phyloP scores from a whole-genome alignment of 108 stramenopile genomes.

The Conticribra guillardii region DNA sequence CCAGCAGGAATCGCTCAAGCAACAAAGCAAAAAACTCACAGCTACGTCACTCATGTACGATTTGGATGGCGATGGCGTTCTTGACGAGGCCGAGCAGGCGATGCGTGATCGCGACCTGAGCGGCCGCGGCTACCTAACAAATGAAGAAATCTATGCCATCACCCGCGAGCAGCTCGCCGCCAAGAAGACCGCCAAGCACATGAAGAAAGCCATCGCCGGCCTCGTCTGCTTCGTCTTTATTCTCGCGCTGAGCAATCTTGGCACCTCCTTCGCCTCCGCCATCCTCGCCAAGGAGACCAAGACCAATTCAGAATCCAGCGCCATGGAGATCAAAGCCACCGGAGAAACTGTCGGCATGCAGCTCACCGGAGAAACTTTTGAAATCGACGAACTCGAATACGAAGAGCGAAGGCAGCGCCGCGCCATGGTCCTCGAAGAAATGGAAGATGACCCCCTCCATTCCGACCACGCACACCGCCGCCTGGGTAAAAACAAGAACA shows the following conservation, averaged over 20 bases:
- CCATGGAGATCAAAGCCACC: neutral
- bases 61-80: constrained; percentile 14
- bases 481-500: neutral
- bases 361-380: constrained; percentile 5
- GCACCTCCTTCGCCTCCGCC: constrained; percentile 16
- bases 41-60: neutral
- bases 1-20: neutral
- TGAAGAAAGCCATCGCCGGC: constrained; percentile 4
- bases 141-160: constrained; percentile 13
- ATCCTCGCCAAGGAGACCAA: constrained; percentile 9
- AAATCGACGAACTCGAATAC: constrained; percentile 7
- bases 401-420: constrained; percentile 6
- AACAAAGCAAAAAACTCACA: neutral
- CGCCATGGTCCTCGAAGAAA: constrained; percentile 3
- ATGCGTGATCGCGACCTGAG: constrained; percentile 8
- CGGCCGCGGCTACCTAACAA: constrained; percentile 12
- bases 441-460: neutral
- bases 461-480: constrained; percentile 11
- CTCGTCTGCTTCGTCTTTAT: constrained; percentile 8
- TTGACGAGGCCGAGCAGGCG: constrained; percentile 15
- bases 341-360: constrained; percentile 5
- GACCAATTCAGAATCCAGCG: neutral
- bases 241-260: constrained; percentile 11
- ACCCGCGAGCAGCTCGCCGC: constrained; percentile 2
- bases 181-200: neutral